Evolutionary conservation across 352 stramenopile species (phyloP).

Genomic region (Globisporangium echinulatum): DNA sequence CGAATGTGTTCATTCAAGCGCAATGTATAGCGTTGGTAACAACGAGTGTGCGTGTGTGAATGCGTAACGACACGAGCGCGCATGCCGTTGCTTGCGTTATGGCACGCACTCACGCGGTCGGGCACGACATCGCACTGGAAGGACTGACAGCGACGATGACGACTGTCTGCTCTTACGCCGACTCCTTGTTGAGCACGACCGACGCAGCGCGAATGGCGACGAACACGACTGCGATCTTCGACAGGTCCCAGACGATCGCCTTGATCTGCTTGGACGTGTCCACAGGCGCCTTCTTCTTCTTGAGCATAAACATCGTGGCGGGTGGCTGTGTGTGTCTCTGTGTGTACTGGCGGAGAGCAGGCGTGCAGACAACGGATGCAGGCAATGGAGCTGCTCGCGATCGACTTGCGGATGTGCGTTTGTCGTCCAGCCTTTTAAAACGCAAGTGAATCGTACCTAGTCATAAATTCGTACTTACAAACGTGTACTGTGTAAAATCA

Average conservation of each 20-base stretch:
- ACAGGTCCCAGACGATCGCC: conserved; percentile 62
- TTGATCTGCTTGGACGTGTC: conserved; percentile 75
- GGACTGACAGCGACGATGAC: not conserved
- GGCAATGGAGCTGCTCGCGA: not conserved
- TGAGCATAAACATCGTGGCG: conserved; percentile 77
- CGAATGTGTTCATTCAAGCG: too few relatives aligned
- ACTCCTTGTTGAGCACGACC: conserved; percentile 61
- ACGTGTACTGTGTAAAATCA: not conserved
- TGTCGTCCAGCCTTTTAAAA: not conserved
- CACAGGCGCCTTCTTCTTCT: conserved; percentile 85
- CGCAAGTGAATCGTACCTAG: not conserved
- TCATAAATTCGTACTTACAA: not conserved
- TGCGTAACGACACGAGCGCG: too few relatives aligned
- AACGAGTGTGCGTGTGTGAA: too few relatives aligned
- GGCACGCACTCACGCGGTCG: not conserved
- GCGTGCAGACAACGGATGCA: not conserved
- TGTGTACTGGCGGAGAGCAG: not conserved
- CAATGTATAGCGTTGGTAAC: too few relatives aligned
- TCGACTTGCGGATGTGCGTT: not conserved
- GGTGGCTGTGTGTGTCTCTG: not conserved
- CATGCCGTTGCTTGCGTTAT: conserved; percentile 5
- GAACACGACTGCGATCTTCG: conserved; percentile 72
- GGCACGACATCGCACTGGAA: too few relatives aligned
- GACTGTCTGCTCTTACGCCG: conserved; percentile 22
- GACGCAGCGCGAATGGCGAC: conserved; percentile 67